Evolutionary conservation across 208 protist genomes (phyloP).

Genomic region (Novymonas esmeraldas): DNA sequence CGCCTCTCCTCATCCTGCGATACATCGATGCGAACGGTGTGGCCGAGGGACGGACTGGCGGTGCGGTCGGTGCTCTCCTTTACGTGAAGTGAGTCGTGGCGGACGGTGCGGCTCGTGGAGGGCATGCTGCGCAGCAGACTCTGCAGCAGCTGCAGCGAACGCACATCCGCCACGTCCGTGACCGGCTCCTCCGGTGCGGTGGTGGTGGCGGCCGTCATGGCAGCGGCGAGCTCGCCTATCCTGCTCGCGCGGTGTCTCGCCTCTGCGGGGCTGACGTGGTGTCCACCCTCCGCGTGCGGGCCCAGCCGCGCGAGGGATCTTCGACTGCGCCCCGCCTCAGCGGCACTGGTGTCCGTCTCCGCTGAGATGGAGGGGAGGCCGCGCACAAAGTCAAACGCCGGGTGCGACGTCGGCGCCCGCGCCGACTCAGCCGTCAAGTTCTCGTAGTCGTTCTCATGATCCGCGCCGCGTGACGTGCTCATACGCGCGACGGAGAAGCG

Average conservation of each 20-base stretch:
- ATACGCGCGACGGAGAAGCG: background rate
- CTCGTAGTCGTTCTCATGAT: background rate
- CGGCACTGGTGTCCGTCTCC: background rate
- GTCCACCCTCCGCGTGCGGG: background rate
- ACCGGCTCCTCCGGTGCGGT: background rate
- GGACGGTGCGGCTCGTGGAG: background rate
- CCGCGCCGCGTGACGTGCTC: background rate
- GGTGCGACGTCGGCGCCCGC: background rate
- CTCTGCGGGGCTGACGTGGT: background rate
- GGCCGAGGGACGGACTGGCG: background rate
- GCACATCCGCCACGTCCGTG: constrained; percentile 25
- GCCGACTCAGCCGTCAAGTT: background rate
- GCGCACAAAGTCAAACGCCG: background rate
- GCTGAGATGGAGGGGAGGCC: background rate
- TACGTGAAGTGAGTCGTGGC: background rate
- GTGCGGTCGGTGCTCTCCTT: background rate
- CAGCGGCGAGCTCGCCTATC: background rate
- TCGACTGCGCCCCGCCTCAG: background rate
- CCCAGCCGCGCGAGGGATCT: background rate
- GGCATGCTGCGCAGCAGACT: constrained; percentile 20
- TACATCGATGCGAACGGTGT: background rate
- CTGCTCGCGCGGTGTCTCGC: background rate
- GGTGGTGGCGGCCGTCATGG: too few species aligned
- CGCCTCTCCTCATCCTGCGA: constrained; percentile 10
- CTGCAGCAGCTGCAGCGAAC: constrained; percentile 25